These are phyloP conservation scores for Neltuma alba DNA, from an alignment of 306 rosid species.

Conservation along the genomic window DNA sequence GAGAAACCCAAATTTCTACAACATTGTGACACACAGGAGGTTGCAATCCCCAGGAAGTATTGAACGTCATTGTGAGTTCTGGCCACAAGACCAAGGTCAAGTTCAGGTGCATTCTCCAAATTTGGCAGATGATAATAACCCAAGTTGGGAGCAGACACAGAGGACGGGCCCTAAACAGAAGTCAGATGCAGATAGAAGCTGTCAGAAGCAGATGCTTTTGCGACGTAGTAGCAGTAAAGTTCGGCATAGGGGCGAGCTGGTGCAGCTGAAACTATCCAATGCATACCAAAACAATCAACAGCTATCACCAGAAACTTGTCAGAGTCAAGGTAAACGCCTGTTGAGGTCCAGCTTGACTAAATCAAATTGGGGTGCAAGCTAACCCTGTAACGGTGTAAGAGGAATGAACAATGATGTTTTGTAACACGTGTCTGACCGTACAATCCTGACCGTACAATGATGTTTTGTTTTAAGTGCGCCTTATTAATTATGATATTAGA, in stretches of 20 bases:
- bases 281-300: neutral
- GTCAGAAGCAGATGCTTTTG: neutral
- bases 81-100: slow-evolving; percentile 18
- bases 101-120: slow-evolving; percentile 1
- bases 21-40: neutral
- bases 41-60: neutral
- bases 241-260: slow-evolving; percentile 4
- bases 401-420: neutral
- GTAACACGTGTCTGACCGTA: neutral
- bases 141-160: neutral
- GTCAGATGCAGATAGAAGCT: neutral
- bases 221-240: neutral
- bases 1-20: slow-evolving; percentile 8
- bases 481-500: neutral
- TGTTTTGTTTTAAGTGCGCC: neutral
- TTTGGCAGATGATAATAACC: slow-evolving; percentile 4
- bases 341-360: neutral
- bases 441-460: slow-evolving; percentile 1
- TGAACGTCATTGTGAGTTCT: neutral
- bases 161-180: neutral
- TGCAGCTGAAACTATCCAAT: neutral
- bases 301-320: neutral
- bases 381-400: neutral
- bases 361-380: neutral
- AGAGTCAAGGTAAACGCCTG: neutral